Base-by-base conservation (phyloP, 192 early-diverging fungal genomes). In the Dissophora globulifera region DNA sequence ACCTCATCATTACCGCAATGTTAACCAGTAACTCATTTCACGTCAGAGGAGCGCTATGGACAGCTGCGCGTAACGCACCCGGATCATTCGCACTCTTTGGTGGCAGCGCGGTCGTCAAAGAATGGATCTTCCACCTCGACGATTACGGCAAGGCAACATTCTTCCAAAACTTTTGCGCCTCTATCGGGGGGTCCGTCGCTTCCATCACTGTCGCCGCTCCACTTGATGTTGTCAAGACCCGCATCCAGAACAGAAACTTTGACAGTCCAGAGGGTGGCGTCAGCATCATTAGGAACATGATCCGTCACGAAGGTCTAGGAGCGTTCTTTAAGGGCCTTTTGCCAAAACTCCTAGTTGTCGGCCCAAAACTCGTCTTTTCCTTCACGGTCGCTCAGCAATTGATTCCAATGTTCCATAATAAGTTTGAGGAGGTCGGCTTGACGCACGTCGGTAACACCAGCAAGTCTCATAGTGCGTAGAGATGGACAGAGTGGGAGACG, bases 1-100 rank as follows among this genome's bases (percentile, higher is more conserved):
- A n/a, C n/a, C n/a, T n/a, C n/a, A n/a, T n/a, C n/a, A n/a, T n/a
- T n/a, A n/a, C n/a, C n/a, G n/a, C n/a, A n/a, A n/a, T n/a, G n/a
- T n/a, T n/a, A n/a, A n/a, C n/a, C n/a, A n/a, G n/a, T n/a, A n/a
- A n/a, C n/a, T n/a, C n/a, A n/a, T n/a, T n/a, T n/a, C n/a, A n/a
- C n/a, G n/a, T 16, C 22, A 90, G 88, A 42, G 97, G 97, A 22
- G 95, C 94, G 25, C 83, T 90, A 17, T 99, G 97, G 97, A 99
- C 97, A 20, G 92, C 93, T 30, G 89, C 95, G 50, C 90, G 97
- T 61, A 99, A 99, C 76, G 97, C 97, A 2, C 97, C 97, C 8
- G 97, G 97, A n/a, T 96, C 94, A 29, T 99, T 99, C 84, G 95
- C 97, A 9, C 84, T 96, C 0, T 93, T 96, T 70, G 95, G 95